These are phyloP conservation scores for Aureobasidium mangrovei DNA, from an alignment of 2,329 filamentous ascomycete genomes.

Conservation along the genomic window DNA sequence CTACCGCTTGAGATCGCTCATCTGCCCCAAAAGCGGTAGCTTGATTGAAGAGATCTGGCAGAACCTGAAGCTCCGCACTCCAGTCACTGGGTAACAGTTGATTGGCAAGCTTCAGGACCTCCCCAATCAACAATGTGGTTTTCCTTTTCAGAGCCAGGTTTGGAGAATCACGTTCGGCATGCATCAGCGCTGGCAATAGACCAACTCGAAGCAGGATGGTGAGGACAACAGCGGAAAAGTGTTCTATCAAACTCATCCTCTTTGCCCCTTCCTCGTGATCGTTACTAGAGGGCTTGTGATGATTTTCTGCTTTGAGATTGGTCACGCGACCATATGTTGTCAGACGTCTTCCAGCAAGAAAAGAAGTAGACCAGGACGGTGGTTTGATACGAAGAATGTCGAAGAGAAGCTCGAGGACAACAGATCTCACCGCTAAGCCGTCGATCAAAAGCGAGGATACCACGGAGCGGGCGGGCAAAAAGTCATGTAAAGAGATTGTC, in stretches of 20 bases:
- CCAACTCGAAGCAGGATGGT: constrained; percentile 78
- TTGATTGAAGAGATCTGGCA: constrained; percentile 74
- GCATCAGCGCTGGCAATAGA: constrained; percentile 45
- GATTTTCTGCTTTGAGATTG: constrained; percentile 60
- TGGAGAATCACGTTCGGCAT: constrained; percentile 59
- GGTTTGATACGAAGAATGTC: constrained; percentile 81
- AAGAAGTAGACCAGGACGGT: constrained; percentile 89
- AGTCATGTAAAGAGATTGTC: constrained; percentile 78
- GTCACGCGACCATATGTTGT: constrained; percentile 96
- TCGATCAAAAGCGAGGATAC: constrained; percentile 56
- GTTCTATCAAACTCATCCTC: constrained; percentile 73
- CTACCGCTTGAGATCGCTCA: constrained; percentile 69
- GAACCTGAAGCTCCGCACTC: constrained; percentile 76
- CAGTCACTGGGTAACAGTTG: constrained; percentile 72
- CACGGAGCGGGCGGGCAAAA: constrained; percentile 74
- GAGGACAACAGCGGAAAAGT: constrained; percentile 83
- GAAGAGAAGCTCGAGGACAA: constrained; percentile 82
- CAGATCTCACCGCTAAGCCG: constrained; percentile 53
- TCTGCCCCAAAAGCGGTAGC: constrained; percentile 65
- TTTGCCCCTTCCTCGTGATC: constrained; percentile 57
- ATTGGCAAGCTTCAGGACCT: constrained; percentile 82
- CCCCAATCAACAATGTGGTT: constrained; percentile 80
- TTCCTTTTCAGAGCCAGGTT: constrained; percentile 71
- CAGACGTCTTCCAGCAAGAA: constrained; percentile 80
- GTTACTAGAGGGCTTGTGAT: constrained; percentile 44